A percentile compares a stretch with the other conserved stretches of the same genome.
Evolutionary conservation across 495 filamentous ascomycete species (phyloP).

Genomic region (Apiosordaria backusii): DNA sequence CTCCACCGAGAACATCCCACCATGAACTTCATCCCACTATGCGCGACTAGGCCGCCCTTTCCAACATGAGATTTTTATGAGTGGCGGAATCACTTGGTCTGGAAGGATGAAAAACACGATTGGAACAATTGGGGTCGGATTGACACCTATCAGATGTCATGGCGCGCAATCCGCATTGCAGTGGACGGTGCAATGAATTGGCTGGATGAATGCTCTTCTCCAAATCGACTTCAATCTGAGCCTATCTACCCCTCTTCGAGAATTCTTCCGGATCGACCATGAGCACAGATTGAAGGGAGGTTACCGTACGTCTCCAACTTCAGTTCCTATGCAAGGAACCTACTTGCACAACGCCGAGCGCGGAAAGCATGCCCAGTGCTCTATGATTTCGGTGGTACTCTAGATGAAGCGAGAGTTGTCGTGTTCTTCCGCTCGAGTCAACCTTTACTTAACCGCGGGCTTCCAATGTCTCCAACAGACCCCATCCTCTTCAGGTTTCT

Average conservation of each 20-base stretch:
- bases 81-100: neutral
- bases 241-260: constrained; percentile 12
- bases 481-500: neutral
- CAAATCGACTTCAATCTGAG: constrained; percentile 13
- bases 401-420: neutral
- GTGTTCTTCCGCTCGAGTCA: neutral
- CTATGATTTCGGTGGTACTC: neutral
- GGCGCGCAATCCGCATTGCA: neutral
- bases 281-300: neutral
- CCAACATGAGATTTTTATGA: neutral
- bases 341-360: neutral
- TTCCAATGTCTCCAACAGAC: neutral
- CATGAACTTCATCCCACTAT: neutral
- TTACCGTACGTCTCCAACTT: no score
- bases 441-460: neutral
- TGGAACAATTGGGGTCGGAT: neutral
- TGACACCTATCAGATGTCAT: neutral
- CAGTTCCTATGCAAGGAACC: neutral
- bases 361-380: neutral
- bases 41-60: neutral
- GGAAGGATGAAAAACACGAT: neutral
- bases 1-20: neutral
- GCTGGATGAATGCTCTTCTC: neutral
- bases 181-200: neutral
- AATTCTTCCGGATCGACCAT: constrained; percentile 8